These are phyloP conservation scores for Mycosphaerella sp. DNA, from an alignment of 2,329 filamentous ascomycete species.

Conservation along the genomic window DNA sequence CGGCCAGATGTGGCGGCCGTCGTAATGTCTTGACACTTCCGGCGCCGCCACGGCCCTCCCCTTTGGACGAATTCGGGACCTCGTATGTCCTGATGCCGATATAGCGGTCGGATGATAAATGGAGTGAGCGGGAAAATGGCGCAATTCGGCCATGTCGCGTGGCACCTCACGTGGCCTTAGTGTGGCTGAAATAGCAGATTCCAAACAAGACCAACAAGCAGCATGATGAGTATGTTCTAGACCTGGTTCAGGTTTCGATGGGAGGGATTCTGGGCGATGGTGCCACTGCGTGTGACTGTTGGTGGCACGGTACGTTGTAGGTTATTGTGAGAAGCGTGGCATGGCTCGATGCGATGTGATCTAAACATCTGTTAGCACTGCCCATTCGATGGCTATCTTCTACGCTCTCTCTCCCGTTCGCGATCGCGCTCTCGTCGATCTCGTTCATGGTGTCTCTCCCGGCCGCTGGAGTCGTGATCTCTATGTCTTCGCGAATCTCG, in stretches of 20 bases:
- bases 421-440: slow-evolving; percentile 17
- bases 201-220: not conserved
- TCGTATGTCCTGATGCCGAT: not conserved
- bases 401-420: slow-evolving; percentile 14
- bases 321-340: not conserved
- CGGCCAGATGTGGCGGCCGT: not conserved
- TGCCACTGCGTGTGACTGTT: not conserved
- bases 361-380: slow-evolving; percentile 14
- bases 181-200: not conserved
- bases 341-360: slow-evolving; percentile 1
- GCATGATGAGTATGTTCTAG: not conserved
- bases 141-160: not conserved
- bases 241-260: not conserved
- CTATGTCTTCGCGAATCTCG: slow-evolving; percentile 21
- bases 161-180: not conserved
- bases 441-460: slow-evolving; percentile 19
- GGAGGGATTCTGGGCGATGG: not conserved
- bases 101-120: not conserved
- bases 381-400: slow-evolving; percentile 16
- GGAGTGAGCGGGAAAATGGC: not conserved
- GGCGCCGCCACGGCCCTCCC: not conserved
- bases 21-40: not conserved
- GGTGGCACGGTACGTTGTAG: not conserved
- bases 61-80: not conserved
- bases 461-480: slow-evolving; percentile 21